These are phyloP conservation scores for Hypomyces rosellus DNA, from an alignment of 2,329 filamentous ascomycete species.

Conservation along the genomic window DNA sequence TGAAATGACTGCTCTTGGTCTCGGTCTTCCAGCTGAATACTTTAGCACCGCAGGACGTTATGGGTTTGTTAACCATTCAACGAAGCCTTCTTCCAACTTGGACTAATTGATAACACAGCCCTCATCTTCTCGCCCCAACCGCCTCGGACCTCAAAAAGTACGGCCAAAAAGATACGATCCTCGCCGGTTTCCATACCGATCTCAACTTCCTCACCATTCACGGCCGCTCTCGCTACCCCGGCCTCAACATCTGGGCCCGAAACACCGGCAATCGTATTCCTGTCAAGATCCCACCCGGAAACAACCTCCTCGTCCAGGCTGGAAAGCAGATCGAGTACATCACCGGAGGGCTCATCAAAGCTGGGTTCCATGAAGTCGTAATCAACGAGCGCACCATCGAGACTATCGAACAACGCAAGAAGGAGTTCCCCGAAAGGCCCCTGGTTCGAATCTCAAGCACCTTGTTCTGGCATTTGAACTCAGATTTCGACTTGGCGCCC, in stretches of 20 bases:
- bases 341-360: slow-evolving; percentile 55
- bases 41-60: slow-evolving; percentile 51
- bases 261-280: slow-evolving; percentile 55
- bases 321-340: slow-evolving; percentile 58
- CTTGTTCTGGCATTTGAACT: slow-evolving; percentile 55
- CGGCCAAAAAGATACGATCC: slow-evolving; percentile 49
- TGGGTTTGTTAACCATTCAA: slow-evolving; percentile 31
- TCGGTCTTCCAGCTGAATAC: slow-evolving; percentile 45
- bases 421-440: slow-evolving; percentile 41
- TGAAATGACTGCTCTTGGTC: slow-evolving; percentile 52
- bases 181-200: slow-evolving; percentile 58
- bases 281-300: slow-evolving; percentile 52
- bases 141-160: slow-evolving; percentile 52
- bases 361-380: slow-evolving; percentile 56
- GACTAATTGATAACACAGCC: slow-evolving; percentile 28
- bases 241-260: slow-evolving; percentile 57
- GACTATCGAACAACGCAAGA: slow-evolving; percentile 38
- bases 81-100: not conserved
- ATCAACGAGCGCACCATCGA: slow-evolving; percentile 47
- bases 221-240: slow-evolving; percentile 55
- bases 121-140: slow-evolving; percentile 55
- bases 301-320: slow-evolving; percentile 54
- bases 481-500: slow-evolving; percentile 49
- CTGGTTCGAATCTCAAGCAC: slow-evolving; percentile 54
- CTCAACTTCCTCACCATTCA: slow-evolving; percentile 61